Evolutionary conservation across 345 rosid species (phyloP).

Genomic region (Eucalyptus camaldulensis): DNA sequence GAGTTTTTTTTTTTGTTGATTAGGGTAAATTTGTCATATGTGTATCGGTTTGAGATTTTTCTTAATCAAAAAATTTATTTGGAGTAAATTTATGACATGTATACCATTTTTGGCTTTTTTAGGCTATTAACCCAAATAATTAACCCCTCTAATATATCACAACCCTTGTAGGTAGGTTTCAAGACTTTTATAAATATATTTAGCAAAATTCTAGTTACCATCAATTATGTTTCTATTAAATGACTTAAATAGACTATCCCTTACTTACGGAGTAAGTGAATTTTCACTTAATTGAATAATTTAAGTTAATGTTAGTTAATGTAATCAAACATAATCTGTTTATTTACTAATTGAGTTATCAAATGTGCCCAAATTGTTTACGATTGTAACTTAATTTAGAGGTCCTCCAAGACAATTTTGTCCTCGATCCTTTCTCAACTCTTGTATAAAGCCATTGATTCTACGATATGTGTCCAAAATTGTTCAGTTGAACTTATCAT

Average conservation of each 20-base stretch:
- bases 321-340: neutral
- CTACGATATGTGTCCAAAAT: neutral
- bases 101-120: too few relatives aligned
- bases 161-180: neutral
- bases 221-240: neutral
- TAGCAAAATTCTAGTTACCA: neutral
- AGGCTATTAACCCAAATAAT: too few relatives aligned
- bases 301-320: neutral
- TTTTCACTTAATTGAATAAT: neutral
- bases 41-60: too few relatives aligned
- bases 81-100: too few relatives aligned
- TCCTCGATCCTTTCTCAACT: neutral
- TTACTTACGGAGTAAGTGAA: neutral
- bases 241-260: neutral
- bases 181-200: neutral
- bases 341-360: neutral
- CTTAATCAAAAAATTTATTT: too few relatives aligned
- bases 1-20: too few relatives aligned
- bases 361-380: neutral
- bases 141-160: neutral
- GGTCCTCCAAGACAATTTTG: neutral
- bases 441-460: neutral
- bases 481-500: neutral
- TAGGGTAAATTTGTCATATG: too few relatives aligned
- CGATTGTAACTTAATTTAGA: neutral